Percentiles rank a stretch among this genome's conserved stretches.
Evolutionary conservation across 116 monocot species (phyloP).

Genomic region (Cymodocea nodosa): DNA sequence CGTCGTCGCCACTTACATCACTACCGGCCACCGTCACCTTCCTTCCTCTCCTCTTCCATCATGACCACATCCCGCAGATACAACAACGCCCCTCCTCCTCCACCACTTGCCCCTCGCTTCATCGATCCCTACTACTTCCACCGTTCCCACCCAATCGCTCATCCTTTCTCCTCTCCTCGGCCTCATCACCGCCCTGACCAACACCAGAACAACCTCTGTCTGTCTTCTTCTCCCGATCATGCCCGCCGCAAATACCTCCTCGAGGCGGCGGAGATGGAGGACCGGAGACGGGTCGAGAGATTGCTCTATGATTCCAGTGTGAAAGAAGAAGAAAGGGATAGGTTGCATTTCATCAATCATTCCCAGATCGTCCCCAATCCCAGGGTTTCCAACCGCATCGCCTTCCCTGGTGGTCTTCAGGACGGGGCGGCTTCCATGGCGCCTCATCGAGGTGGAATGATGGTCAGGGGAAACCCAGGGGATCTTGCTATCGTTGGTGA

Average conservation of each 20-base stretch:
- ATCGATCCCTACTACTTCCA: not conserved
- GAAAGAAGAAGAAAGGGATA: not conserved
- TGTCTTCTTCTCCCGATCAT: too few species aligned
- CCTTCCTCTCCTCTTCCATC: too few species aligned
- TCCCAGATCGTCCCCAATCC: not conserved
- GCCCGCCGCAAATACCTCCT: not conserved
- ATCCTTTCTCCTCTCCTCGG: too few species aligned
- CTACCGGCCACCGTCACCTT: not conserved
- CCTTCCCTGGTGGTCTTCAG: conserved; percentile 1
- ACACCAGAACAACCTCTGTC: too few species aligned
- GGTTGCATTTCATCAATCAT: not conserved
- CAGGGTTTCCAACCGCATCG: conserved; percentile 14
- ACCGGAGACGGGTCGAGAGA: not conserved
- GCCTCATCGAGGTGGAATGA: not conserved
- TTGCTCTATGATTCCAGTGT: not conserved
- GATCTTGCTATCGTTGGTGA: not conserved
- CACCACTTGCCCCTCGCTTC: not conserved
- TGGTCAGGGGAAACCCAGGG: too few species aligned
- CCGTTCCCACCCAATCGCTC: too few species aligned
- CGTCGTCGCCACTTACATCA: conserved; percentile 3
- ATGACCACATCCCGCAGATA: too few species aligned
- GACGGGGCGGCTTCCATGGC: not conserved
- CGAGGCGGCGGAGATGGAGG: not conserved
- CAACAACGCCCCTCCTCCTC: conserved; percentile 1
- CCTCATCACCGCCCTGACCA: not conserved